Percentiles rank a stretch among this genome's conserved stretches.
Conservation (phyloP, 768 basidiomycete genomes). For the Lactarius trivialis region DNA sequence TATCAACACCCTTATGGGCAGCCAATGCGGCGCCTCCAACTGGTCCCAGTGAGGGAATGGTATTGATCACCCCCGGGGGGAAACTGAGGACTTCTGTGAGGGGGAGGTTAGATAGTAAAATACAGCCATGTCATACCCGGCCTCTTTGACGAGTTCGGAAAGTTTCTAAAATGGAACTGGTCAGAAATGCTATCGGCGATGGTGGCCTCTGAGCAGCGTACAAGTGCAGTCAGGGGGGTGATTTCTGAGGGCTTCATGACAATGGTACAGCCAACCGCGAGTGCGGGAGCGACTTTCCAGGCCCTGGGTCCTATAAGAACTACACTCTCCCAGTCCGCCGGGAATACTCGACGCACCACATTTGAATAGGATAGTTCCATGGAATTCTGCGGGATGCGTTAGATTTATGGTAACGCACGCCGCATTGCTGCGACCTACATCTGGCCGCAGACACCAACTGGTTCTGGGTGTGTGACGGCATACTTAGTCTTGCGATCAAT, state of each 20-base stretch:
- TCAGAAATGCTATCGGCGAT: constrained; percentile 14
- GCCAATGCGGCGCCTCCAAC: constrained; percentile 84
- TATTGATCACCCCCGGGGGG: constrained; percentile 88
- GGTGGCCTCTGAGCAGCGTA: constrained; percentile 30
- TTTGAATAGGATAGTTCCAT: constrained; percentile 89
- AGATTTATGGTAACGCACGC: constrained; percentile 14
- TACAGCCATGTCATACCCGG: constrained; percentile 48
- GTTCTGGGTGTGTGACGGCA: constrained; percentile 82
- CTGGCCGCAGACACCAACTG: constrained; percentile 92
- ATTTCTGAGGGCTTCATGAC: constrained; percentile 94
- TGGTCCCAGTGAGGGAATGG: constrained; percentile 72
- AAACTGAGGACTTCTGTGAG: constrained; percentile 43
- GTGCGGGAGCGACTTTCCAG: constrained; percentile 92
- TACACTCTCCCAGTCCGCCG: neutral
- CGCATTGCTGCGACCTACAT: constrained; percentile 44
- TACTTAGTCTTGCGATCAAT: constrained; percentile 74
- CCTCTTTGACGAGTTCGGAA: constrained; percentile 73
- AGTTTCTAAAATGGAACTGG: constrained; percentile 49
- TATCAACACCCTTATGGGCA: constrained; percentile 80
- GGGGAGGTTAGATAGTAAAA: neutral
- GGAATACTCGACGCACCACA: constrained; percentile 47
- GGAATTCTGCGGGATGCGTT: constrained; percentile 51
- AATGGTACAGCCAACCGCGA: constrained; percentile 87
- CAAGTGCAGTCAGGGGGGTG: constrained; percentile 77
- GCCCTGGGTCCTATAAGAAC: constrained; percentile 38